A percentile compares a stretch with the other conserved stretches of the same genome.
Conservation (phyloP, 306 rosid species). For the Quercus cerris region DNA sequence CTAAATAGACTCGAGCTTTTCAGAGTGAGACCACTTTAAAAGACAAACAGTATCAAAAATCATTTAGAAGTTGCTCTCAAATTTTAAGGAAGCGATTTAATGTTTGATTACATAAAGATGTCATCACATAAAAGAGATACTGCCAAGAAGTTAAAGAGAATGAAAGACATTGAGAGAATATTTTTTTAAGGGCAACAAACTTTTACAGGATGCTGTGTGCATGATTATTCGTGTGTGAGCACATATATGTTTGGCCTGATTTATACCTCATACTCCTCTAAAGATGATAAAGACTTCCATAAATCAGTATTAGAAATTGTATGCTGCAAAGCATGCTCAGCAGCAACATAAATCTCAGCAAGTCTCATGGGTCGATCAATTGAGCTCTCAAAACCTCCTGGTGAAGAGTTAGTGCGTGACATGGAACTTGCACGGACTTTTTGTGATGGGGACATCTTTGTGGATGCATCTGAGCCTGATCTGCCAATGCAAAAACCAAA, state of each 20-base stretch:
- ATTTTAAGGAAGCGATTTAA: not conserved
- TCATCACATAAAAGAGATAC: not conserved
- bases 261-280: conserved; percentile 88
- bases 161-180: not conserved
- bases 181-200: not conserved
- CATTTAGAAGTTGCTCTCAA: not conserved
- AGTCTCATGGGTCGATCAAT: conserved; percentile 94
- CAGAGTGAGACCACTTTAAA: not conserved
- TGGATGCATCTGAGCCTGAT: conserved; percentile 67
- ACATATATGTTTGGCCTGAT: conserved; percentile 9
- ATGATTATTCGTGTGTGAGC: not conserved
- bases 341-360: conserved; percentile 91
- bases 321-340: conserved; percentile 79
- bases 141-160: not conserved
- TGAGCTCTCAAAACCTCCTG: conserved; percentile 78
- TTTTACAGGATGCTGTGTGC: not conserved
- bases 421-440: conserved; percentile 60
- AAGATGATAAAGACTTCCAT: conserved; percentile 66
- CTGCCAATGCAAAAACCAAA: conserved; percentile 60
- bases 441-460: conserved; percentile 58
- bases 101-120: not conserved
- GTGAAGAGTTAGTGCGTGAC: conserved; percentile 90
- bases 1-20: not conserved
- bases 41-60: not conserved
- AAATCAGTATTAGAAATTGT: conserved; percentile 66